phyloP scores from a whole-genome alignment of 371 early-diverging fungal genomes.

The Apophysomyces variabilis region DNA sequence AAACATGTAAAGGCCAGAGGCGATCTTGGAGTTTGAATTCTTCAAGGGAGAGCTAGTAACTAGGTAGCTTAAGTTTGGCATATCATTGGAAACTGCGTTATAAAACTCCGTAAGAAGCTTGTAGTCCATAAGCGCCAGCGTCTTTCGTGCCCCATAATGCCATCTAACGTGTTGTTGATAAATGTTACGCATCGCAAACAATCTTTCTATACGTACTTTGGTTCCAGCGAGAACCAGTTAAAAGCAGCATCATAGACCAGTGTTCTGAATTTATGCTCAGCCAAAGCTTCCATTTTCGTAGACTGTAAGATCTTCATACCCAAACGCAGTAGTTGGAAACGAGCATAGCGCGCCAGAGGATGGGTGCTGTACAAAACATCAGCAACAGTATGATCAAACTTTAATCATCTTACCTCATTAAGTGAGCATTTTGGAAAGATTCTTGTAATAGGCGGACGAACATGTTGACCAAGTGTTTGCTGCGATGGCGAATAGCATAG shows the following conservation, averaged over 20 bases:
- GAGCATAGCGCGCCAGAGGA: conserved; percentile 75
- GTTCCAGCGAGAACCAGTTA: conserved; percentile 74
- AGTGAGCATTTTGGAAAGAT: conserved; percentile 68
- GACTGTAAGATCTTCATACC: conserved; percentile 79
- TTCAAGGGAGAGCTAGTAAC: conserved; percentile 53
- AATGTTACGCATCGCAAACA: not conserved
- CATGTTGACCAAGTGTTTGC: conserved; percentile 73
- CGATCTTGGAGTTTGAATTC: conserved; percentile 40
- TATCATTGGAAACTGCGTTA: conserved; percentile 67
- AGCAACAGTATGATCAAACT: not conserved
- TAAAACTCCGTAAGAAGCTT: conserved; percentile 74
- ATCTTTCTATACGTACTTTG: conserved; percentile 54
- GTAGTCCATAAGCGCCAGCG: conserved; percentile 65
- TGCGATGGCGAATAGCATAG: conserved; percentile 79
- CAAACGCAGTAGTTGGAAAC: conserved; percentile 78
- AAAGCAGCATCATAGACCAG: conserved; percentile 71
- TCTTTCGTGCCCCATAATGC: conserved; percentile 74
- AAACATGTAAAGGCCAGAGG: conserved; percentile 52
- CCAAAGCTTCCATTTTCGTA: conserved; percentile 69
- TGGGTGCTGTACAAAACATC: conserved; percentile 56
- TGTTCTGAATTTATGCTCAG: conserved; percentile 65
- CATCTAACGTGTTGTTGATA: conserved; percentile 36
- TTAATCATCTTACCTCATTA: conserved; percentile 47
- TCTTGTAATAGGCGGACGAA: conserved; percentile 76
- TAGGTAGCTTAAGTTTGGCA: conserved; percentile 55